A percentile compares a stretch with the other conserved stretches of the same genome.
Conservation (phyloP, 768 basidiomycete genomes). For the Leccinum imitatum region DNA sequence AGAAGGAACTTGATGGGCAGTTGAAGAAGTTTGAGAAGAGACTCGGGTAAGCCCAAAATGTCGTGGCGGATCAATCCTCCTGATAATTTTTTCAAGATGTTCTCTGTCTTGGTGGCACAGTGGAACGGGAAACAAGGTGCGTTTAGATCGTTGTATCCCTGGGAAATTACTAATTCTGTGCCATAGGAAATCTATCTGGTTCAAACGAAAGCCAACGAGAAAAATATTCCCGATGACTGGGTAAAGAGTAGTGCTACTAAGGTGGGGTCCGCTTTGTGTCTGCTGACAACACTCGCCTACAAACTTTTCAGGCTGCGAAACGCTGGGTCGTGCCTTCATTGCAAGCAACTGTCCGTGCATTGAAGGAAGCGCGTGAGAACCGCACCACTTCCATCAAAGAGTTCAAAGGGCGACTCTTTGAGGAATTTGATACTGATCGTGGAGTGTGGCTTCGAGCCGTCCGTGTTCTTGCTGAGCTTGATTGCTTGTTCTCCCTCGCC, state of each 20-base stretch:
- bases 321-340: slow-evolving; percentile 81
- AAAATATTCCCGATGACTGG: slow-evolving; percentile 82
- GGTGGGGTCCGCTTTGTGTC: slow-evolving; percentile 37
- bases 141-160: neutral
- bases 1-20: slow-evolving; percentile 66
- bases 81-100: slow-evolving; percentile 38
- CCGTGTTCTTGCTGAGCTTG: slow-evolving; percentile 89
- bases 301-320: slow-evolving; percentile 51
- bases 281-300: neutral
- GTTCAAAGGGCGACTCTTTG: slow-evolving; percentile 78
- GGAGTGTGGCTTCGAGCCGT: slow-evolving; percentile 80
- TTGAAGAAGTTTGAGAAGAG: slow-evolving; percentile 66
- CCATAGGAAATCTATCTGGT: slow-evolving; percentile 86
- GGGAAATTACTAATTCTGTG: slow-evolving; percentile 1
- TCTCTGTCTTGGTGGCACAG: slow-evolving; percentile 72
- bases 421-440: slow-evolving; percentile 81
- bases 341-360: slow-evolving; percentile 64
- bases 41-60: slow-evolving; percentile 49
- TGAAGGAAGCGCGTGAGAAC: slow-evolving; percentile 94
- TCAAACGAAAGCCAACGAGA: slow-evolving; percentile 59
- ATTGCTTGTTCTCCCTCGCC: slow-evolving; percentile 90
- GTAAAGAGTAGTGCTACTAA: slow-evolving; percentile 78
- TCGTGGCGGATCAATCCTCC: slow-evolving; percentile 9
- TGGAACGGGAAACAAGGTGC: slow-evolving; percentile 76
- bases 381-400: slow-evolving; percentile 75